Evolutionary conservation across 495 filamentous ascomycete species (phyloP).

Genomic region (Poronia punctata): DNA sequence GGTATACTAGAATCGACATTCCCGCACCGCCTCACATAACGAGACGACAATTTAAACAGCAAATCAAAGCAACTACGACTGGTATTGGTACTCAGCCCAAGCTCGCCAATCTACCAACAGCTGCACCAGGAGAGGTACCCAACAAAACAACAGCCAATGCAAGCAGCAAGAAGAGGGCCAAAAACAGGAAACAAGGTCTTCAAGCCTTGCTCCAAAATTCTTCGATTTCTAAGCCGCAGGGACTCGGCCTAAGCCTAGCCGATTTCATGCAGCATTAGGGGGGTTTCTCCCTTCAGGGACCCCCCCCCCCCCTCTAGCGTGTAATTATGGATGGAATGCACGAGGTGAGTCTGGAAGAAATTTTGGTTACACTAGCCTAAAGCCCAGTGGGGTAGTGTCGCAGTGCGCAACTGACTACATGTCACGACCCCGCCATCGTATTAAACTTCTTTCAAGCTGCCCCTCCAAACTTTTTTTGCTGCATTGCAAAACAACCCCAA

Average conservation of each 20-base stretch:
- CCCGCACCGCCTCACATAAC: constrained; percentile 18
- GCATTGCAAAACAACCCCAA: constrained; percentile 12
- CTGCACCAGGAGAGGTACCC: neutral
- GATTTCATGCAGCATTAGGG: constrained; percentile 46
- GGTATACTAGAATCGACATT: constrained; percentile 32
- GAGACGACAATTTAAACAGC: neutral
- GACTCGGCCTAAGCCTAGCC: constrained; percentile 42
- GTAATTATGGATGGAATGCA: constrained; percentile 9
- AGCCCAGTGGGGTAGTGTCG: constrained; percentile 9
- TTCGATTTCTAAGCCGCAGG: constrained; percentile 22
- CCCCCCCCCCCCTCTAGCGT: neutral
- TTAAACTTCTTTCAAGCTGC: constrained; percentile 16
- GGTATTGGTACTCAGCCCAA: neutral
- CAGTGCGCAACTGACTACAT: constrained; percentile 10
- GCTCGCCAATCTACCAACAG: constrained; percentile 5
- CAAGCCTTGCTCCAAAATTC: constrained; percentile 41
- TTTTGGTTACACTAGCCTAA: constrained; percentile 14
- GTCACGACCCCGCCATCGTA: constrained; percentile 26
- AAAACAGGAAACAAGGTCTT: constrained; percentile 47
- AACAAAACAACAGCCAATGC: constrained; percentile 25
- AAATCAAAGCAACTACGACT: neutral
- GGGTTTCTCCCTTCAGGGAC: neutral
- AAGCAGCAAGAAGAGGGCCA: constrained; percentile 48
- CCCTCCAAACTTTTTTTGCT: constrained; percentile 35
- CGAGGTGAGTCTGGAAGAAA: constrained; percentile 5